Evolutionary conservation across 2,329 filamentous ascomycete genomes (phyloP).

Genomic region (Clonostachys chloroleuca): DNA sequence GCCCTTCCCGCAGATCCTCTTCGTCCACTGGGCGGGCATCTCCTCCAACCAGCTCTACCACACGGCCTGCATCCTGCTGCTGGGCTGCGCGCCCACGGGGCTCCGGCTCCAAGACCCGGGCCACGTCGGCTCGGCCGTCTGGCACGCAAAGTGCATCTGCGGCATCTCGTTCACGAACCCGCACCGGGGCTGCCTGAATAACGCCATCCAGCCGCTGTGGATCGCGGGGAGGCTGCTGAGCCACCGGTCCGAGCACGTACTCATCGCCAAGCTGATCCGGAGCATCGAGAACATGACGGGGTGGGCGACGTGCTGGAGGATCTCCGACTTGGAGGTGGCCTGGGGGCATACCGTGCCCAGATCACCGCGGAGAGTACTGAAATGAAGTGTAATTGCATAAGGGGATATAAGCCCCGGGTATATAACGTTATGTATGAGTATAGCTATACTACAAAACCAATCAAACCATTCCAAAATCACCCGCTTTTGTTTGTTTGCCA

Average conservation of each 20-base stretch:
- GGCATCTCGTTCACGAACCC: conserved; percentile 52
- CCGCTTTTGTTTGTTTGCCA: no score
- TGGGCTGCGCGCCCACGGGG: conserved; percentile 23
- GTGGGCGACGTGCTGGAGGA: conserved; percentile 49
- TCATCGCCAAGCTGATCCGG: conserved; percentile 36
- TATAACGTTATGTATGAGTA: no score
- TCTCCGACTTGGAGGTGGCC: conserved; percentile 39
- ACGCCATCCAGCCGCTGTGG: conserved; percentile 54
- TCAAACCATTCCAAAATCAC: no score
- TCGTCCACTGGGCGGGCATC: conserved; percentile 48
- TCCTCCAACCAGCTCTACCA: conserved; percentile 55
- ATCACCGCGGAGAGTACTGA: conserved; percentile 2
- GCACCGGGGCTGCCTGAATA: conserved; percentile 50
- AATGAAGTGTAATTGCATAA: not conserved
- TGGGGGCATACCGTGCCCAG: conserved; percentile 28
- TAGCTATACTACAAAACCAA: no score
- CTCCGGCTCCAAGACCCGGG: not conserved
- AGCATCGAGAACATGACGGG: conserved; percentile 47
- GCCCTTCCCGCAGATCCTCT: conserved; percentile 48
- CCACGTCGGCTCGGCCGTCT: conserved; percentile 32
- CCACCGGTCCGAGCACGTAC: conserved; percentile 36
- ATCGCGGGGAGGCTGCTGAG: conserved; percentile 49
- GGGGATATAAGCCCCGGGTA: no score
- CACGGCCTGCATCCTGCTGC: conserved; percentile 46
- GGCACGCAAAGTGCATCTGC: conserved; percentile 52